Base-by-base conservation (phyloP, 2,329 filamentous ascomycete species). In the Calycina marina region DNA sequence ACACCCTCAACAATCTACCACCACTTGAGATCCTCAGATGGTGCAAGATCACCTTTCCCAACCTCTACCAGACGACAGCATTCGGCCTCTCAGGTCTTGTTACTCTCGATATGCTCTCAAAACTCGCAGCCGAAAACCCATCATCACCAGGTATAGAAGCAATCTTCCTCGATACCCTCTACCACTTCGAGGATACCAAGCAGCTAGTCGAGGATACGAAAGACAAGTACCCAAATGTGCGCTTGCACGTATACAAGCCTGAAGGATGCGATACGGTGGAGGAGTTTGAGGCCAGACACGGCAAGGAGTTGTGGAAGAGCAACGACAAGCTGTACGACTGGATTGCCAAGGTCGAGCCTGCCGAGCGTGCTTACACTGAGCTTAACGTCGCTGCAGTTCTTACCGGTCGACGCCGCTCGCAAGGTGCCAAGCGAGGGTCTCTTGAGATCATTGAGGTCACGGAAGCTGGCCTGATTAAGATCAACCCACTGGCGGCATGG, bases 401-500 rank as follows among this genome's bases (percentile, higher is more conserved):
- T 43, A 98, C 90, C 28, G 90, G 90, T 32, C 83, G 90, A 37
- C 74, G 90, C 40, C 75, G 83, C 45, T 92, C 83, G 41, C 90
- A 98, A 60, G 90, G 90, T 40, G 88, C 85, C 42, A 84, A 90
- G 62, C 80, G 90, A 38, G 85, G 86, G 42, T 76, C 80, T 50
- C 75, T 98, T 42, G 79, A 85, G 52, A 82, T 98, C 52, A 72
- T 98, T 50, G 90, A 98, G 58, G 63, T 96, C 15, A 86, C 94
- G 54, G 68, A 73, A 39, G 88, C 79, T 16, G 84, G 84, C 33
- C 68, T 96, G 43, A 72, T 96, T 67, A 98, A 98, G 69, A 79
- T 98, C 70, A 98, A 96, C 66, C 90, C 90, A 9, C 64, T 98
- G 42, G 86, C 86, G 52, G 84, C 86, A 61, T 98, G 90, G 90